phyloP scores from a whole-genome alignment of 2,329 filamentous ascomycete genomes.

The Metarhizium humberi region DNA sequence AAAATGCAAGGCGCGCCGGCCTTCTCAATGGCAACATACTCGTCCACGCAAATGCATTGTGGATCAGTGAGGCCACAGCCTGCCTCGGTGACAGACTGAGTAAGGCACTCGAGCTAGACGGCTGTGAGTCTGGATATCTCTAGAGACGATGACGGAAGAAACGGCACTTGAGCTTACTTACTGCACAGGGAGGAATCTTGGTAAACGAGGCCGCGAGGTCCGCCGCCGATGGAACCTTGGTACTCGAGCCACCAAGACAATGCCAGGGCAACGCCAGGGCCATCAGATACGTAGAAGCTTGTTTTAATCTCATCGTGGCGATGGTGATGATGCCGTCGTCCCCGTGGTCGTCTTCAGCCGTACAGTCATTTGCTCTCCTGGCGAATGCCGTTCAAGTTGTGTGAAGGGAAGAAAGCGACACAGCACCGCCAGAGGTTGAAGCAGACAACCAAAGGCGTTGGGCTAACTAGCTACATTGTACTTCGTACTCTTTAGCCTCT shows the following conservation, averaged over 20 bases:
- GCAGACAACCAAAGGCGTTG: too few species aligned
- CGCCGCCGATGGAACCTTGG: too few species aligned
- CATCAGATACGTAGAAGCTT: background rate
- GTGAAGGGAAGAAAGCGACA: background rate
- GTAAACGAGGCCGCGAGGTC: too few species aligned
- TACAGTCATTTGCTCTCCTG: background rate
- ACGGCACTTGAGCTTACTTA: too few species aligned
- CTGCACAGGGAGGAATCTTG: too few species aligned
- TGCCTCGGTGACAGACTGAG: background rate
- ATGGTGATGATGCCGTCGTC: background rate
- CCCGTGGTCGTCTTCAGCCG: background rate
- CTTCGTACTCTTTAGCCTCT: too few species aligned
- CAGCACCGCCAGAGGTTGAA: too few species aligned
- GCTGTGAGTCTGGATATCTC: background rate
- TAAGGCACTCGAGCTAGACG: slow-evolving; percentile 2
- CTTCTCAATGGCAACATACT: slow-evolving; percentile 10
- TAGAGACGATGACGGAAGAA: background rate
- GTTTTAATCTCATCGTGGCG: background rate
- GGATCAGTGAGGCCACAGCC: slow-evolving; percentile 9
- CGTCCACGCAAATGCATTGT: slow-evolving; percentile 26
- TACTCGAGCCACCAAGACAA: too few species aligned
- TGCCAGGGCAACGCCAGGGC: background rate
- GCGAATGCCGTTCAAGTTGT: background rate
- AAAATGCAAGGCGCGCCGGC: slow-evolving; percentile 14
- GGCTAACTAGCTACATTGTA: too few species aligned